Evolutionary conservation across 2,329 filamentous ascomycete genomes (phyloP), one percentile per base, ranked within the genome.

Genomic region (Xenoacremonium recifei): DNA sequence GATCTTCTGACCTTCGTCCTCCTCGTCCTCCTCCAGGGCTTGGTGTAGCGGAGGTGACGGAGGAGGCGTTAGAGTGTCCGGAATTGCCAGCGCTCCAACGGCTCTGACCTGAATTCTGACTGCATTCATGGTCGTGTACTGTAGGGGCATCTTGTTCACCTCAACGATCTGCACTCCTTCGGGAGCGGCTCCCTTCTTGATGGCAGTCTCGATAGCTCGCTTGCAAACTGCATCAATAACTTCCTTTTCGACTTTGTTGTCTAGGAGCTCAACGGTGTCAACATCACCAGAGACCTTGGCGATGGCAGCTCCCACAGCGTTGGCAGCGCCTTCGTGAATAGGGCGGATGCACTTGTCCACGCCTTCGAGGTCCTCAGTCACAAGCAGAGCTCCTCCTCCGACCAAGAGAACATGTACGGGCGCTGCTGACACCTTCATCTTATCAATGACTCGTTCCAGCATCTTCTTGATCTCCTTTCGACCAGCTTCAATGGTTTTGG

Each of bases 241-340:
- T 0, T 58, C 57, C 40, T 66, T 61, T 21, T 67, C 61, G 3
- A 64, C 54, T 3, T 63, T 63, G 4, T 63, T 65, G 17, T 69
- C 65, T 13, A 70, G 51, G 9, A 73, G 69, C 45, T 75, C 67
- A n/a, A 79, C 71, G 2, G 72, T 61, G 41, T 81, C 77, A 2
- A 80, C 62, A 9, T 72, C 70, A 1, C 75, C 76, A 3, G 71
- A 71, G 1, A 79, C 71, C 39, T 76, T 76, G 3, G 75, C 75
- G 21, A 79, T 79, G 0, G 79, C 79, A 1, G 79, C 79, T 5
- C 79, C 79, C 3, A 83, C 74, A 0, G 79, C 79, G 55, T 82
- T 83, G 4, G 79, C 79, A 1, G 75, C 76, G 42, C 75, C 76
- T 21, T 76, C 67, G 37, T 72, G 73, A 3, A 71, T 67, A 1